Percentiles rank a stretch among this genome's conserved stretches.
Conservation (phyloP, 306 rosid species). For the Trichosanthes truncata region DNA sequence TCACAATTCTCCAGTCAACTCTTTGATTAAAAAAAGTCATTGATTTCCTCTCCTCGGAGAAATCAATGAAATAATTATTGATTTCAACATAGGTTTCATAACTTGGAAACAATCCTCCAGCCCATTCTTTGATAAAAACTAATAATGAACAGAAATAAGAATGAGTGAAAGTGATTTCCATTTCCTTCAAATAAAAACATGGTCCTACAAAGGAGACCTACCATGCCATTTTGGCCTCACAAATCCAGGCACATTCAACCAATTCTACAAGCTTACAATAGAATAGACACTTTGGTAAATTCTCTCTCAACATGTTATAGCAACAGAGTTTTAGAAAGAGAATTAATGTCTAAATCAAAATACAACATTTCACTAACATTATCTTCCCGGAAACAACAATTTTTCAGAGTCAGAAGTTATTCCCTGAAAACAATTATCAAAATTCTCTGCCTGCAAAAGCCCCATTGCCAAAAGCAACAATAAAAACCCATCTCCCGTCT, state of each 20-base stretch:
- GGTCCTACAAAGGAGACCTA: not conserved
- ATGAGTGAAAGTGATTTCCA: not conserved
- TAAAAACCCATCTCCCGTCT: not conserved
- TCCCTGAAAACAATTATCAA: not conserved
- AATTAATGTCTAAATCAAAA: not conserved
- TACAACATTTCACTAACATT: conserved; percentile 1
- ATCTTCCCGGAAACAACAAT: not conserved
- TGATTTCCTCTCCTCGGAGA: not conserved
- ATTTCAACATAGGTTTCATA: too few relatives aligned
- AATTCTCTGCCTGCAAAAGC: not conserved
- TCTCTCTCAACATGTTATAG: not conserved
- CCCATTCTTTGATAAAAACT: too few relatives aligned
- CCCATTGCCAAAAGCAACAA: not conserved
- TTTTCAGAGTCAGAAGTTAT: not conserved
- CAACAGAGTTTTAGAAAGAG: not conserved
- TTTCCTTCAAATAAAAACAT: not conserved
- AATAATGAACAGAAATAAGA: not conserved
- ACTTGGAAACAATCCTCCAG: too few relatives aligned
- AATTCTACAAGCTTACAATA: not conserved
- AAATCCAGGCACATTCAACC: not conserved
- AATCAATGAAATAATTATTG: not conserved
- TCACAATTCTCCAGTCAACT: not conserved
- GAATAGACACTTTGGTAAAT: not conserved
- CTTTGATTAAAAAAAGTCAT: too few relatives aligned
- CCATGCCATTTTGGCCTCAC: not conserved